Percentiles rank a stretch among this genome's conserved stretches.
Evolutionary conservation across 441 rosid genomes (phyloP).

Genomic region (Erysimum pusillum): DNA sequence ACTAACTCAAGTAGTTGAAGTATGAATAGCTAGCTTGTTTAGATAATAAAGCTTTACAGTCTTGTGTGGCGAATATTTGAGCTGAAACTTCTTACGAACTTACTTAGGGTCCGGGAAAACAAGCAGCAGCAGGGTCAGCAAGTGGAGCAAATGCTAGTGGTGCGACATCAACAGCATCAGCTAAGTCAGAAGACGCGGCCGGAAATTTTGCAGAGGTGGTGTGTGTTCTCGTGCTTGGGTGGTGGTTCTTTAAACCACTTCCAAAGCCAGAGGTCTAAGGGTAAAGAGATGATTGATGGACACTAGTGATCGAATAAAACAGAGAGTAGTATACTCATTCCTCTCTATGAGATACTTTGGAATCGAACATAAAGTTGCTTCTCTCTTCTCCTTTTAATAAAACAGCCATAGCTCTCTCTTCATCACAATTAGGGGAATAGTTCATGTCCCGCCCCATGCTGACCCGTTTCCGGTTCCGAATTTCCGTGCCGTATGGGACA

Average conservation of each 20-base stretch:
- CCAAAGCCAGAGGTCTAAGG: slow-evolving; percentile 73
- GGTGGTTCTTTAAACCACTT: slow-evolving; percentile 76
- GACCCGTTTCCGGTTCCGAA: too few relatives aligned
- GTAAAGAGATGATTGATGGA: slow-evolving; percentile 32
- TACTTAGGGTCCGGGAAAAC: slow-evolving; percentile 60
- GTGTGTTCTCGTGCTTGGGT: slow-evolving; percentile 76
- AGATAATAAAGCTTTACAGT: not conserved
- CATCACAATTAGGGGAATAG: not conserved
- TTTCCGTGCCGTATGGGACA: too few relatives aligned
- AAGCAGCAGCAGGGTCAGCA: slow-evolving; percentile 53
- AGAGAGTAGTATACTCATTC: slow-evolving; percentile 20
- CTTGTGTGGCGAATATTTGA: not conserved
- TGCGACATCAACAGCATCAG: slow-evolving; percentile 49
- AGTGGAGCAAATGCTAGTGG: slow-evolving; percentile 57
- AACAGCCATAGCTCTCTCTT: too few relatives aligned
- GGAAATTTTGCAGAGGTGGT: slow-evolving; percentile 52
- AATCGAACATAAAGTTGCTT: not conserved
- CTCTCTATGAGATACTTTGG: slow-evolving; percentile 24
- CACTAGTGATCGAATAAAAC: slow-evolving; percentile 34
- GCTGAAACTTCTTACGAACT: slow-evolving; percentile 7
- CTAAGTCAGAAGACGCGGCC: slow-evolving; percentile 63
- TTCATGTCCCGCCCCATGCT: too few relatives aligned
- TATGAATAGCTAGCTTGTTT: not conserved
- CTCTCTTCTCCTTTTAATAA: slow-evolving; percentile 10
- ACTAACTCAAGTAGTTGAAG: not conserved